Base-by-base conservation (phyloP, 257 asterid species). In the Misopates orontium region DNA sequence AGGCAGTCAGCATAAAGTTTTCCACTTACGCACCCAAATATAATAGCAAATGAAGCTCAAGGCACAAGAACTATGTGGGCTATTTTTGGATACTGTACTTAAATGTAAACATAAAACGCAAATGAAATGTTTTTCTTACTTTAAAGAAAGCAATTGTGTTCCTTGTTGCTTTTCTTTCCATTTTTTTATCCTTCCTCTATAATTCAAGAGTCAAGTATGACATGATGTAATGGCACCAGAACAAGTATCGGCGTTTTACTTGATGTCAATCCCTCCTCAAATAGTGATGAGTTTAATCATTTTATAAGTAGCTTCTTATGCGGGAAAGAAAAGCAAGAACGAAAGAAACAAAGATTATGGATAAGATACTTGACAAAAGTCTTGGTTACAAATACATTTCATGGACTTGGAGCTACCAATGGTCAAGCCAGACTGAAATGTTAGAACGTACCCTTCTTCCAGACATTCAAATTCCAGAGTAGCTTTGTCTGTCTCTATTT, bases 401-500 rank as follows among this genome's bases (percentile, higher is more conserved):
- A 7, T 28, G 36, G 36, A 28, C 3, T 28, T 28, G 36, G 36
- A 28, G 36, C 36, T 25, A 41, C 15, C 22, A 69, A 42, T 54
- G 66, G 32, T 40, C 41, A 67, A 39, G 76, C 32, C 67, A 77
- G 69, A 67, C 42, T 68, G 58, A 41, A 32, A 28, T 66, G 60
- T 22, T 21, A 13, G 42, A 49, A 63, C 56, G 56, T 85, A 94
- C 99, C 99, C 97, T 77, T 94, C 99, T 75, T 94, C 99, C 44
- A 88, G 96, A 76, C 89, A 68, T 78, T 94, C 99, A 80, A 83
- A 86, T 78, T 94, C 99, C 68, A 94, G 81, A 15, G 99, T 94
- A 70, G 99, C 99, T 80, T 94, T 94, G 82, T 94, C 99, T 10
- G 99, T 94, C 84, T 94, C 99, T 56, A 94, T 94, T 74, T 85